Evolutionary conservation across 768 basidiomycete species (phyloP).

Genomic region (Podaxis pistillaris): DNA sequence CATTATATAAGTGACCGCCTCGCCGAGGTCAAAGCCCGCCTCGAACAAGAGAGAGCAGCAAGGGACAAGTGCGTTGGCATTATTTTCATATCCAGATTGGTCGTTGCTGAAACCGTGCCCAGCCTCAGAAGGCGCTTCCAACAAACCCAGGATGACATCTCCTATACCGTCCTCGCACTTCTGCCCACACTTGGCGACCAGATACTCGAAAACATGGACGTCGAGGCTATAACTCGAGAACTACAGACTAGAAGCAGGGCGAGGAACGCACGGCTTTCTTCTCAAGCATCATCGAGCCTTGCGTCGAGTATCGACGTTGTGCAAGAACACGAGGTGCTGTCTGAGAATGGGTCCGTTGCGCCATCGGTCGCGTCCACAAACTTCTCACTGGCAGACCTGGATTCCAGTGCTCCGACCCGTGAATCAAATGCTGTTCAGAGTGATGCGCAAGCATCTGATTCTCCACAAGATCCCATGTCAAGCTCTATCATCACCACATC

Average conservation of each 20-base stretch:
- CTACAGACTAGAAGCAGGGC: slow-evolving; percentile 32
- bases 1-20: slow-evolving; percentile 60
- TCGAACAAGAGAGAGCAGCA: slow-evolving; percentile 60
- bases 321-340: slow-evolving; percentile 30
- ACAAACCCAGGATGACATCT: slow-evolving; percentile 73
- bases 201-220: slow-evolving; percentile 72
- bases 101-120: background rate
- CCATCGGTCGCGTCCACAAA: slow-evolving; percentile 5
- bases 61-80: slow-evolving; percentile 60
- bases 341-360: slow-evolving; percentile 40
- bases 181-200: slow-evolving; percentile 65
- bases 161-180: slow-evolving; percentile 72
- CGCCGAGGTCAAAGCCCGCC: slow-evolving; percentile 61
- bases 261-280: slow-evolving; percentile 9
- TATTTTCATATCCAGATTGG: background rate
- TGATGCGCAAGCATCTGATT: background rate
- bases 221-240: slow-evolving; percentile 65
- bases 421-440: background rate
- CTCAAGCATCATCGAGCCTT: slow-evolving; percentile 21
- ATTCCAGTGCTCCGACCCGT: slow-evolving; percentile 7
- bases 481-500: background rate
- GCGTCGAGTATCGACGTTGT: slow-evolving; percentile 34
- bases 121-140: slow-evolving; percentile 74
- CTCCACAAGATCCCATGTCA: background rate
- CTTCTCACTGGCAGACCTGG: slow-evolving; percentile 7